Percentiles rank a stretch among this genome's conserved stretches.
Evolutionary conservation across 2,329 filamentous ascomycete genomes (phyloP).

Genomic region (Ophiocordyceps robertsii): DNA sequence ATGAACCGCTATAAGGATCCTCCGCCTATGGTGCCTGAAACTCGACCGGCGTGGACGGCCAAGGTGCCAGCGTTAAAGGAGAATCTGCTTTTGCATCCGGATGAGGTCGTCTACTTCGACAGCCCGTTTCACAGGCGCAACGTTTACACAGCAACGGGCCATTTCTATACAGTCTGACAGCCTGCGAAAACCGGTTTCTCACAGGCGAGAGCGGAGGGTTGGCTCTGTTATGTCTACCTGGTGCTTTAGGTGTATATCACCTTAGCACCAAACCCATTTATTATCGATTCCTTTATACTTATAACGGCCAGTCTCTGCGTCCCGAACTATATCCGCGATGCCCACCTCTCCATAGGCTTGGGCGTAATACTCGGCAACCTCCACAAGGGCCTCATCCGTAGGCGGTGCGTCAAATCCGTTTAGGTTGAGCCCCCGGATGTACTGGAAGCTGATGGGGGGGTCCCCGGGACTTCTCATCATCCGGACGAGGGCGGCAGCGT

Average conservation of each 20-base stretch:
- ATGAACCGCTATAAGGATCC: conserved; percentile 1
- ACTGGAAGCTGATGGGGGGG: conserved; percentile 6
- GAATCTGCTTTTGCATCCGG: conserved; percentile 1
- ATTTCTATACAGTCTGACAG: conserved; percentile 3
- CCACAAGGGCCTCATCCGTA: conserved; percentile 2
- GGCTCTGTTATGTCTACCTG: not conserved
- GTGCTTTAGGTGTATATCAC: not conserved
- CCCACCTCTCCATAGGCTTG: conserved; percentile 4
- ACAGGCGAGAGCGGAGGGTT: no score
- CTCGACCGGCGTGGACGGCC: conserved; percentile 3
- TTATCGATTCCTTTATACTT: not conserved
- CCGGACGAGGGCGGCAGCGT: conserved; percentile 7
- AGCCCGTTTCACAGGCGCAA: conserved; percentile 5
- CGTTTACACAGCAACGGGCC: conserved; percentile 4
- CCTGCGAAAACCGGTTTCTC: no score
- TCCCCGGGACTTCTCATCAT: not conserved
- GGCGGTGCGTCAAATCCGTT: conserved; percentile 6
- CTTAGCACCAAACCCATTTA: not conserved
- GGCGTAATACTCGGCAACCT: conserved; percentile 5
- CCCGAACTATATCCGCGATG: conserved; percentile 3
- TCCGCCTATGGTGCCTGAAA: conserved; percentile 1
- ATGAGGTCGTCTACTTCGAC: conserved; percentile 1
- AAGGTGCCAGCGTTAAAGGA: conserved; percentile 1
- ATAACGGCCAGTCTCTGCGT: not conserved
- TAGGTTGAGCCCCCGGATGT: conserved; percentile 4